Evolutionary conservation across 768 basidiomycete genomes (phyloP).

Genomic region (Leccinum arenicola): DNA sequence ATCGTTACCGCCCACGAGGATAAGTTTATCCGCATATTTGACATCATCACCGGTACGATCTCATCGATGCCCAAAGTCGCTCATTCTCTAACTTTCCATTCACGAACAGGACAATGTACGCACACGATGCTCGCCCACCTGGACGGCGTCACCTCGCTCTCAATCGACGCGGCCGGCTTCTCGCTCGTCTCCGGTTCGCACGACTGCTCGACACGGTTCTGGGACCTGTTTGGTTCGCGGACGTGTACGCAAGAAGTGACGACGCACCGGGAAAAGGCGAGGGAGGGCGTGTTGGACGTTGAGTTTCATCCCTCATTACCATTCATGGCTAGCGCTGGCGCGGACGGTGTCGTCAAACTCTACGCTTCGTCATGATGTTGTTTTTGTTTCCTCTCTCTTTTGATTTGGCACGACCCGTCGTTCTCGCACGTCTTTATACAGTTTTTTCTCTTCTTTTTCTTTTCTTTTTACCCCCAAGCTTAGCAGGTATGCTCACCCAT

Average conservation of each 20-base stretch:
- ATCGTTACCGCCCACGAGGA: constrained; percentile 93
- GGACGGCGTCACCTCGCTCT: constrained; percentile 87
- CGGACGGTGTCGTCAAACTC: constrained; percentile 90
- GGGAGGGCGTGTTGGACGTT: constrained; percentile 88
- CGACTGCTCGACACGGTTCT: constrained; percentile 92
- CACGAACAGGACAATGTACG: constrained; percentile 69
- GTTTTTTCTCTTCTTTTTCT: not conserved
- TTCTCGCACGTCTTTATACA: constrained; percentile 3
- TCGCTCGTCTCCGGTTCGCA: constrained; percentile 87
- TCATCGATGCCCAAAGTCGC: not conserved
- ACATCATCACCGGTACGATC: constrained; percentile 70
- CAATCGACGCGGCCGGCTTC: constrained; percentile 84
- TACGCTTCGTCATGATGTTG: constrained; percentile 78
- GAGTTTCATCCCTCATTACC: constrained; percentile 81
- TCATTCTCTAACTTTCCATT: constrained; percentile 1
- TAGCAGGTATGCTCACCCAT: constrained; percentile 10
- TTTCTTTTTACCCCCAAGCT: not conserved
- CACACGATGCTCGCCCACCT: constrained; percentile 90
- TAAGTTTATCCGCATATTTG: constrained; percentile 88
- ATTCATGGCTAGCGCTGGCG: constrained; percentile 92
- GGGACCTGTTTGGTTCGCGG: constrained; percentile 82
- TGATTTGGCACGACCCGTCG: not conserved
- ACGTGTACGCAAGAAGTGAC: constrained; percentile 89
- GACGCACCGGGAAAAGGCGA: constrained; percentile 83
- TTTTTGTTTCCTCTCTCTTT: not conserved